These are phyloP conservation scores for Paraconiothyrium brasiliense DNA, from an alignment of 2,329 filamentous ascomycete species.

Conservation along the genomic window DNA sequence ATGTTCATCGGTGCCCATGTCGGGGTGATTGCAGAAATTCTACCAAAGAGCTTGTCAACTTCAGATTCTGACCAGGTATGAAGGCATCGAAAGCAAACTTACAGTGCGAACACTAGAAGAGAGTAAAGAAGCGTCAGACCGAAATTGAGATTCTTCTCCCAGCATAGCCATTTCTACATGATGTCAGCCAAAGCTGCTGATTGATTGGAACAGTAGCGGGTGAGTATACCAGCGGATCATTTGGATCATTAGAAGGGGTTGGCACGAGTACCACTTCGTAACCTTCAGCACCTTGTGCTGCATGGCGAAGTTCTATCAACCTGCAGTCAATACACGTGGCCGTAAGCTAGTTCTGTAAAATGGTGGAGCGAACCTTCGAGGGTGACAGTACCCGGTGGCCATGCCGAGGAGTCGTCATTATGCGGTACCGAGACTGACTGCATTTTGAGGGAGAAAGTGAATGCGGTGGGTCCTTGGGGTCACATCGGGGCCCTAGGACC, in stretches of 20 bases:
- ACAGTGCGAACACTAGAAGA: no score
- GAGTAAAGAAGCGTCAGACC: background rate
- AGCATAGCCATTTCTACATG: background rate
- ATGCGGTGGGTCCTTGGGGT: background rate
- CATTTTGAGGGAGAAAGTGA: background rate
- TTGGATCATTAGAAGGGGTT: background rate
- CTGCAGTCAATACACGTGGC: background rate
- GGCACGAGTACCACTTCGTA: background rate
- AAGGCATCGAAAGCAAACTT: no score
- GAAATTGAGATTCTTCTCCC: background rate
- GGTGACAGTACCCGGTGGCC: background rate
- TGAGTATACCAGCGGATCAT: background rate
- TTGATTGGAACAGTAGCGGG: no score
- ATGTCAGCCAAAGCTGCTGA: no score
- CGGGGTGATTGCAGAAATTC: background rate
- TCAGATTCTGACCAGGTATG: no score
- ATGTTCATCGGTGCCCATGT: conserved; percentile 54
- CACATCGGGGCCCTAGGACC: background rate
- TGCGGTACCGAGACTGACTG: background rate
- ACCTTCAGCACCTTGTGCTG: background rate
- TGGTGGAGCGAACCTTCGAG: background rate
- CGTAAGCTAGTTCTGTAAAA: no score
- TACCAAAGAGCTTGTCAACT: background rate
- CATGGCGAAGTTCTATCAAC: background rate
- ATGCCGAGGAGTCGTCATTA: background rate